These are phyloP conservation scores for Casuarina cunninghamiana DNA, from an alignment of 306 rosid species.

Conservation along the genomic window DNA sequence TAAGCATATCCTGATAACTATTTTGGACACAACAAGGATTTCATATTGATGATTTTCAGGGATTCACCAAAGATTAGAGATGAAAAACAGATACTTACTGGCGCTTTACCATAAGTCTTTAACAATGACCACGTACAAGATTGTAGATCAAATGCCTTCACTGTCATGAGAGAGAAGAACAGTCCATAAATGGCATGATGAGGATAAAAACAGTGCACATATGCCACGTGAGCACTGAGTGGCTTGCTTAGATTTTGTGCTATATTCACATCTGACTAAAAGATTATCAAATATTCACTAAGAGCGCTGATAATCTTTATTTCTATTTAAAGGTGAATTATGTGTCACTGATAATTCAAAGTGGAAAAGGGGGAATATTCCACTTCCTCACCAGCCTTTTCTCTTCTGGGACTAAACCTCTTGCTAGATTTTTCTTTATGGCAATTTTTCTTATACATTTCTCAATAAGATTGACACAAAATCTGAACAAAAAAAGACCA, in stretches of 20 bases:
- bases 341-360: slow-evolving; percentile 7
- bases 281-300: neutral
- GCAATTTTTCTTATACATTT: no score
- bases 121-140: slow-evolving; percentile 71
- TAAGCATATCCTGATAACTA: slow-evolving; percentile 16
- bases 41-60: slow-evolving; percentile 2
- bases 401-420: neutral
- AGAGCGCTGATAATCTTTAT: slow-evolving; percentile 9
- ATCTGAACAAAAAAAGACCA: slow-evolving; percentile 15
- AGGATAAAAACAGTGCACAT: neutral
- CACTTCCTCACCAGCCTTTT: neutral
- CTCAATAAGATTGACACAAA: slow-evolving; percentile 1
- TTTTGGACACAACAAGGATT: neutral
- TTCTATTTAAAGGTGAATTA: neutral
- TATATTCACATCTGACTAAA: neutral
- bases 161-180: slow-evolving; percentile 44
- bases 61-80: slow-evolving; percentile 15
- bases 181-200: neutral
- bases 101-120: slow-evolving; percentile 86
- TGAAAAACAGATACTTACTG: slow-evolving; percentile 49
- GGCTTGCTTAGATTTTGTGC: neutral
- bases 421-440: slow-evolving; percentile 9
- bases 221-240: neutral
- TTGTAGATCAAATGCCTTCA: slow-evolving; percentile 70
- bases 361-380: slow-evolving; percentile 4